Evolutionary conservation across 148 eudicot species (phyloP).

Genomic region (Chenopodium suecicum): DNA sequence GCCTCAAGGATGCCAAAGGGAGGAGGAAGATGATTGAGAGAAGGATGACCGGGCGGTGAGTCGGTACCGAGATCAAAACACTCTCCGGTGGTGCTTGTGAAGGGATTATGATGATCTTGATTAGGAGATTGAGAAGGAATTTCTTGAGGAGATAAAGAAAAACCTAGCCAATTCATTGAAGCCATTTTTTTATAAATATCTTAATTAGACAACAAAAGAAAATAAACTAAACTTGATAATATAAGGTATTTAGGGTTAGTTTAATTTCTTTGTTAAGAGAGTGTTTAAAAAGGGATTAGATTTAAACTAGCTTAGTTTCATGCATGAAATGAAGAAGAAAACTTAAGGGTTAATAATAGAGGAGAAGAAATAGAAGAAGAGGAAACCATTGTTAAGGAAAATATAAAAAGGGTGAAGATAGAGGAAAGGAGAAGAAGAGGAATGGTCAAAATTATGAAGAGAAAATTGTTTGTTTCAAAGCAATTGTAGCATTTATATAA

Average conservation of each 20-base stretch:
- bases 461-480: constrained; percentile 42
- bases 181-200: constrained; percentile 7
- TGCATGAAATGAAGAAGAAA: constrained; percentile 30
- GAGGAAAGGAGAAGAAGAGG: constrained; percentile 15
- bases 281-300: not conserved
- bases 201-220: not conserved
- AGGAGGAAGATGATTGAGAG: constrained; percentile 45
- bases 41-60: constrained; percentile 25
- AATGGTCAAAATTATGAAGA: constrained; percentile 39
- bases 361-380: constrained; percentile 9
- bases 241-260: too few relatives aligned
- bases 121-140: constrained; percentile 23
- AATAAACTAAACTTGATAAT: not conserved
- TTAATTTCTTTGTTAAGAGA: not conserved
- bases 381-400: constrained; percentile 16
- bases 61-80: constrained; percentile 45
- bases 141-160: constrained; percentile 75
- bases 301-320: constrained; percentile 24
- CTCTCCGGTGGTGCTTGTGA: constrained; percentile 29
- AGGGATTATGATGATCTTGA: constrained; percentile 28
- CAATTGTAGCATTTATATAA: constrained; percentile 38
- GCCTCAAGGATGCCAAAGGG: constrained; percentile 70
- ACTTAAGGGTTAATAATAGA: constrained; percentile 14
- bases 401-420: not conserved
- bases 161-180: constrained; percentile 65